Evolutionary conservation across 805 yeast species (phyloP).

Genomic region (Myxozyma neglecta): DNA sequence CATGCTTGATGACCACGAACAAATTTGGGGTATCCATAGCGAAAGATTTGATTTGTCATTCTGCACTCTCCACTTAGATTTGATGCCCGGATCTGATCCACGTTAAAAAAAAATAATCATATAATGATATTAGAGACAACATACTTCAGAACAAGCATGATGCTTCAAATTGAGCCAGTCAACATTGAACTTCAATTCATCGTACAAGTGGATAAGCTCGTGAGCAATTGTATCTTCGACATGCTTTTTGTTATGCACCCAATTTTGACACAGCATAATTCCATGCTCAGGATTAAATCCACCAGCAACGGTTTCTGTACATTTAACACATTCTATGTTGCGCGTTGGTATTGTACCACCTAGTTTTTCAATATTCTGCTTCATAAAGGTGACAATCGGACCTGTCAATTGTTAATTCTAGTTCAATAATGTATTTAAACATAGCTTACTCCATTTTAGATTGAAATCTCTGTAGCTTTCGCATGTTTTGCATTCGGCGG

Average conservation of each 20-base stretch:
- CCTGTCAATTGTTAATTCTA: constrained; percentile 22
- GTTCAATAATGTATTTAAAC: not conserved
- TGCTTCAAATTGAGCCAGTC: constrained; percentile 83
- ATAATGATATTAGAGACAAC: not conserved
- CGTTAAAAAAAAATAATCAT: not conserved
- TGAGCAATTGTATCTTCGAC: constrained; percentile 90
- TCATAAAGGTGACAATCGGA: constrained; percentile 85
- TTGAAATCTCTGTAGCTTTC: constrained; percentile 78
- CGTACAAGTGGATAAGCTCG: constrained; percentile 91
- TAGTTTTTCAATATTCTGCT: constrained; percentile 72
- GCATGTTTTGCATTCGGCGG: constrained; percentile 63
- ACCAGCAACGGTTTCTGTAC: constrained; percentile 82
- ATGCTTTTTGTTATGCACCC: constrained; percentile 71
- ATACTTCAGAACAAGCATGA: constrained; percentile 87
- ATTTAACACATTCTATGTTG: constrained; percentile 74
- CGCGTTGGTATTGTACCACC: constrained; percentile 52
- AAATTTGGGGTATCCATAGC: constrained; percentile 53
- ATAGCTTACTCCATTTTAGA: constrained; percentile 49
- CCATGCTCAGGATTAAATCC: constrained; percentile 93
- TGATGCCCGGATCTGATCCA: constrained; percentile 68
- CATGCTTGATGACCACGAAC: constrained; percentile 87
- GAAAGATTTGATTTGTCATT: constrained; percentile 74
- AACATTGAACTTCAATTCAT: constrained; percentile 81
- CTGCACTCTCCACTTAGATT: constrained; percentile 94
- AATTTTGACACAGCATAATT: constrained; percentile 80